Percentiles rank a stretch among this genome's conserved stretches.
These are phyloP conservation scores for Paraphaeosphaeria sporulosa DNA, from an alignment of 2,329 filamentous ascomycete genomes.

Conservation along the genomic window DNA sequence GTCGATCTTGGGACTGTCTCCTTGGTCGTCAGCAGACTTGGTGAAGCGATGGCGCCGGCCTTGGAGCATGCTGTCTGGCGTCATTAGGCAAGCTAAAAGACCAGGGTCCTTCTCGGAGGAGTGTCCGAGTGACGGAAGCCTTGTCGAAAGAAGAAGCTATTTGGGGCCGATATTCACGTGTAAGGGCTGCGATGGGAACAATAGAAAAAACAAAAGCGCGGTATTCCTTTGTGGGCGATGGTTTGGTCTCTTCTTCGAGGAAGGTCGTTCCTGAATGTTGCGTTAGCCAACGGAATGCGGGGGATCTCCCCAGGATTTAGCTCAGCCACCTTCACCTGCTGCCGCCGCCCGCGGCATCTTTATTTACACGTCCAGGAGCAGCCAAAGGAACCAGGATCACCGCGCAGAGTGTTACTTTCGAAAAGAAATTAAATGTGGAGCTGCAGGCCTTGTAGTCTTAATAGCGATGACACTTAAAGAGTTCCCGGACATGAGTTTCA, in stretches of 20 bases:
- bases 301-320: conserved; percentile 18
- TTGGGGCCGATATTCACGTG: background rate
- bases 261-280: conserved; percentile 12
- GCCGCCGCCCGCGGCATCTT: conserved; percentile 2
- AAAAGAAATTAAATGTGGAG: background rate
- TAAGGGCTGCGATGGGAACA: background rate
- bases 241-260: background rate
- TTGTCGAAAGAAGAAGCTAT: conserved; percentile 18
- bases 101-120: conserved; percentile 11
- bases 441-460: background rate
- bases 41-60: background rate
- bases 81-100: conserved; percentile 12
- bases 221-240: background rate
- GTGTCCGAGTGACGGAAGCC: conserved; percentile 13
- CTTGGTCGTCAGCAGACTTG: conserved; percentile 21
- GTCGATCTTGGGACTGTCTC: conserved; percentile 14
- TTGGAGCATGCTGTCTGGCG: conserved; percentile 7
- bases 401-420: background rate
- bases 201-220: no score
- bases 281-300: conserved; percentile 21
- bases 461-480: background rate
- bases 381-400: background rate
- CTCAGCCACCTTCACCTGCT: conserved; percentile 16
- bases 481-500: background rate
- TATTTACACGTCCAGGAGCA: conserved; percentile 11